phyloP scores from a whole-genome alignment of 768 basidiomycete genomes.

The Trametes cingulata region DNA sequence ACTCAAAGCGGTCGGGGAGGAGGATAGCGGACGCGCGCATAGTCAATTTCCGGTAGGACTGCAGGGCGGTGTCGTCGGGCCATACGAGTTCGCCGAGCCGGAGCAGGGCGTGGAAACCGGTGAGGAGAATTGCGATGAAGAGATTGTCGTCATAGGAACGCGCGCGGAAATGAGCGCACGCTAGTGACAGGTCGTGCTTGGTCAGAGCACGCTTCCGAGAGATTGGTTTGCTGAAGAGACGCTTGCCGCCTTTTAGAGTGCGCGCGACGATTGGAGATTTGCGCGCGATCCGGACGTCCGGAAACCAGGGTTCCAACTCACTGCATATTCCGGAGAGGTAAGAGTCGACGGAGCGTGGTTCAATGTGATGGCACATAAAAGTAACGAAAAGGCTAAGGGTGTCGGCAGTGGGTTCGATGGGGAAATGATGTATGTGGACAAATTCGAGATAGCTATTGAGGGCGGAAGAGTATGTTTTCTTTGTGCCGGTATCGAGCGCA shows the following conservation, averaged over 20 bases:
- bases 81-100: conserved; percentile 35
- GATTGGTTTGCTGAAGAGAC: conserved; percentile 19
- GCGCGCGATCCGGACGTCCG: conserved; percentile 27
- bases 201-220: conserved; percentile 33
- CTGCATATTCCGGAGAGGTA: conserved; percentile 43
- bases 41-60: too few species aligned
- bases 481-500: conserved; percentile 31
- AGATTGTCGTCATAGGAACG: conserved; percentile 27
- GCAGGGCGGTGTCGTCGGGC: conserved; percentile 4
- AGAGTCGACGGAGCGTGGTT: conserved; percentile 35
- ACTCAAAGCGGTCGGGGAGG: too few species aligned
- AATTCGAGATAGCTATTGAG: conserved; percentile 42
- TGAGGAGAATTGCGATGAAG: conserved; percentile 27
- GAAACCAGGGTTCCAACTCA: conserved; percentile 35
- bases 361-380: conserved; percentile 40
- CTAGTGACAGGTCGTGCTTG: conserved; percentile 11
- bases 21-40: too few species aligned
- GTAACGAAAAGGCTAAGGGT: conserved; percentile 39
- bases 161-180: not conserved
- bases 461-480: conserved; percentile 33
- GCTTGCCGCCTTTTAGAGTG: conserved; percentile 36
- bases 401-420: conserved; percentile 40
- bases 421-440: conserved; percentile 32
- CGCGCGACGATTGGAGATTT: conserved; percentile 27
- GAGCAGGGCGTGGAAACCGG: conserved; percentile 28